Evolutionary conservation across 352 stramenopile species (phyloP).

Genomic region (Pythium dissotocum): DNA sequence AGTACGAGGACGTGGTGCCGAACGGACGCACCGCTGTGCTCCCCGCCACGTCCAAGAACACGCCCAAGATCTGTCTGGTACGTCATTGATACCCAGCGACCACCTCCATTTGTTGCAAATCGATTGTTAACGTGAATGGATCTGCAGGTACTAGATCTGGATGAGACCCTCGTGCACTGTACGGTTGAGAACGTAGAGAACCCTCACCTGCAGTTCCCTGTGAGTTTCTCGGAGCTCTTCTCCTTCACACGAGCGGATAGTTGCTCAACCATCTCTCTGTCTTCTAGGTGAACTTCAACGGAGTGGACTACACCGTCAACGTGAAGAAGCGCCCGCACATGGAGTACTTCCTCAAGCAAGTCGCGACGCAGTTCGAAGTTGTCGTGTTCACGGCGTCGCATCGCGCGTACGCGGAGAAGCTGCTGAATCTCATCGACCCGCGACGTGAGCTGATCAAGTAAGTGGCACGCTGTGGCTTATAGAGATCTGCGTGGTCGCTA

Average conservation of each 20-base stretch:
- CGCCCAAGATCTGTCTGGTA: slow-evolving; percentile 77
- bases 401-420: slow-evolving; percentile 94
- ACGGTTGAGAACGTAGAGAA: slow-evolving; percentile 95
- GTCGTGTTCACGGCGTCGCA: slow-evolving; percentile 99
- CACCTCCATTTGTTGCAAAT: background rate
- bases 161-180: slow-evolving; percentile 99
- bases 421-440: slow-evolving; percentile 97
- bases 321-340: slow-evolving; percentile 96
- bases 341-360: slow-evolving; percentile 93
- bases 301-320: slow-evolving; percentile 95
- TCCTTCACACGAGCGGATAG: background rate
- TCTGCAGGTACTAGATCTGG: slow-evolving; percentile 93
- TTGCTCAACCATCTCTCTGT: background rate
- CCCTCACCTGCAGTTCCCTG: slow-evolving; percentile 95
- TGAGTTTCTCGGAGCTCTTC: slow-evolving; percentile 34
- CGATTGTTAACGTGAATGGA: background rate
- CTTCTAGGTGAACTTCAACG: slow-evolving; percentile 91
- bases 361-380: slow-evolving; percentile 96
- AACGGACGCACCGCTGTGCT: slow-evolving; percentile 54
- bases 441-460: slow-evolving; percentile 88
- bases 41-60: slow-evolving; percentile 47
- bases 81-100: background rate
- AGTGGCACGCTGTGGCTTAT: slow-evolving; percentile 11
- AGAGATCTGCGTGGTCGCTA: background rate
- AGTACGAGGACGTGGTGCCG: slow-evolving; percentile 72